Conservation (phyloP, 2,329 filamentous ascomycete species). For the Rhinocladiella similis region DNA sequence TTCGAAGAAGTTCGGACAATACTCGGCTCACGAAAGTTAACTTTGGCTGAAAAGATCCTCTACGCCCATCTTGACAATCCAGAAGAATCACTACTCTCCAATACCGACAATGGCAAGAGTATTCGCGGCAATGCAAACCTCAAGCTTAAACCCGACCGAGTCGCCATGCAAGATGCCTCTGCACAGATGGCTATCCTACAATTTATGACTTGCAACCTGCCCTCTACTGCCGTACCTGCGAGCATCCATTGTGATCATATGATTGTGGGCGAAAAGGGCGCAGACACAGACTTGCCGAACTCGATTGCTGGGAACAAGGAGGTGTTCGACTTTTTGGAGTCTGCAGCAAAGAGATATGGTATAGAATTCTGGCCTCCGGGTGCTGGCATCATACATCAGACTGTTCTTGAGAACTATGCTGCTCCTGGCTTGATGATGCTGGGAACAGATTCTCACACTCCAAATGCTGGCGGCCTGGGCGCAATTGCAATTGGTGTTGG, state of each 20-base stretch:
- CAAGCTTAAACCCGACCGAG: constrained; percentile 94
- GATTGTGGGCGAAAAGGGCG: constrained; percentile 93
- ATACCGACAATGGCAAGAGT: constrained; percentile 78
- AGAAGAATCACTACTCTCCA: constrained; percentile 80
- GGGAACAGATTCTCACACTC: constrained; percentile 94
- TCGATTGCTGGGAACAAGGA: constrained; percentile 93
- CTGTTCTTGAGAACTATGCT: constrained; percentile 95
- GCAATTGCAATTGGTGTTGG: constrained; percentile 96
- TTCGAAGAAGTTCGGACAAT: constrained; percentile 74
- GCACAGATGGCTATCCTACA: constrained; percentile 98
- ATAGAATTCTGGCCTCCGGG: constrained; percentile 96
- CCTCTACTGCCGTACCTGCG: constrained; percentile 85
- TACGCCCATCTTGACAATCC: constrained; percentile 91
- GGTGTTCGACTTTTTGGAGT: constrained; percentile 96
- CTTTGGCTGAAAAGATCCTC: constrained; percentile 95
- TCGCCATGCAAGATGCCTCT: constrained; percentile 98
- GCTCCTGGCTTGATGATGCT: constrained; percentile 99
- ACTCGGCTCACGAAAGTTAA: constrained; percentile 68
- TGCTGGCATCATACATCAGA: constrained; percentile 96
- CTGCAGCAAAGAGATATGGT: constrained; percentile 83
- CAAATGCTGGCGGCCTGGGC: constrained; percentile 91
- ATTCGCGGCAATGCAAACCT: constrained; percentile 88
- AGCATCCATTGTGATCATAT: constrained; percentile 99
- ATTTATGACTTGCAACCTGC: constrained; percentile 96
- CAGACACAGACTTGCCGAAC: constrained; percentile 77